Conservation (phyloP, 75 land plant species). For the Picea sitchensis region DNA sequence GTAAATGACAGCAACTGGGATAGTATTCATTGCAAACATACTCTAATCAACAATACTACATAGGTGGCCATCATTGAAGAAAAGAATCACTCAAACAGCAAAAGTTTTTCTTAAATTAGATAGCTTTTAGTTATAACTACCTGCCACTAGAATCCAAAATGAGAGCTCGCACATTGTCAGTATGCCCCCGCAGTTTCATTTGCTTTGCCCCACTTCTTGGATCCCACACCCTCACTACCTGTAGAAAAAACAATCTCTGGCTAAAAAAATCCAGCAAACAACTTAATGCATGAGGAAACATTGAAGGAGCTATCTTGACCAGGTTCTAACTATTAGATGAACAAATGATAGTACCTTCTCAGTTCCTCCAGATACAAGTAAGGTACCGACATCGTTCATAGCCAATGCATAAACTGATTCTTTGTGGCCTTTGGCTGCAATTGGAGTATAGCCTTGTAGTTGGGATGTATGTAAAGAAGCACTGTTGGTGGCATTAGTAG, state of each 20-base stretch:
- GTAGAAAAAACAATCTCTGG: conserved; percentile 3
- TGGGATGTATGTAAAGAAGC: conserved; percentile 43
- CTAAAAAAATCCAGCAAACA: conserved; percentile 5
- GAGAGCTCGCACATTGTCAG: conserved; percentile 90
- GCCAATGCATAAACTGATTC: conserved; percentile 99
- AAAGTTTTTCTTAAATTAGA: too few species aligned
- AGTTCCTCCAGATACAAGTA: conserved; percentile 98
- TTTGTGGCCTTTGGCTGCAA: conserved; percentile 92
- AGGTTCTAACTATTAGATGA: neutral
- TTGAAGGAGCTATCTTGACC: neutral
- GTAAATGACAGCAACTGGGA: neutral
- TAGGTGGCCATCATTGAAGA: neutral
- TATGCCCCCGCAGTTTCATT: conserved; percentile 95
- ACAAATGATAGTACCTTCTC: conserved; percentile 62
- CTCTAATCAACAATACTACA: too few species aligned
- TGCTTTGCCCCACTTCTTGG: conserved; percentile 93
- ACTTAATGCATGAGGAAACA: neutral
- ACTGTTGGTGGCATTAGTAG: conserved; percentile 39
- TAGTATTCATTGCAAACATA: neutral
- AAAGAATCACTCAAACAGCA: neutral
- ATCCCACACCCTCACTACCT: conserved; percentile 99
- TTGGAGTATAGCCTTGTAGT: conserved; percentile 69
- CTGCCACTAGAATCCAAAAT: conserved; percentile 92
- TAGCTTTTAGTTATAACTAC: conserved; percentile 22
- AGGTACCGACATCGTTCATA: conserved; percentile 84